phyloP scores from a whole-genome alignment of 148 eudicot genomes.

The Selenicereus undatus region DNA sequence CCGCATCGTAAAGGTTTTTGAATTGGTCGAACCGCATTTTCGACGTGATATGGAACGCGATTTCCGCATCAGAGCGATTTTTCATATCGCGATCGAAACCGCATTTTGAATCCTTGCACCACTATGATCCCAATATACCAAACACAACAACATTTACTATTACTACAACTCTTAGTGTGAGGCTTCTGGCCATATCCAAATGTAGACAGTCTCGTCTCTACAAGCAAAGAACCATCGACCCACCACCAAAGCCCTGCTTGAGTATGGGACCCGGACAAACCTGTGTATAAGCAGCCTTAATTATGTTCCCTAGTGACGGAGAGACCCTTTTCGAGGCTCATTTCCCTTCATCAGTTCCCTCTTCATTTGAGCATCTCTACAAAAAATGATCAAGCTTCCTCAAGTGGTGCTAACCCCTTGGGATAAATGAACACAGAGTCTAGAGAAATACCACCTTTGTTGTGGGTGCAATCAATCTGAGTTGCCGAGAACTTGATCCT shows the following conservation, averaged over 20 bases:
- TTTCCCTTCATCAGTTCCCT: not conserved
- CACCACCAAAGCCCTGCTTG: not conserved
- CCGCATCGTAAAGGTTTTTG: too few species aligned
- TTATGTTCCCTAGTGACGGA: not conserved
- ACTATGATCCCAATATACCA: not conserved
- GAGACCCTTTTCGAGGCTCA: not conserved
- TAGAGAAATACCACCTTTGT: conserved; percentile 76
- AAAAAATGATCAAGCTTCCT: conserved; percentile 21
- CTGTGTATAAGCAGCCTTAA: not conserved
- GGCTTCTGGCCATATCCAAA: too few species aligned
- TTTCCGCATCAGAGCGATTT: too few species aligned
- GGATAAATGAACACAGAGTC: conserved; percentile 78
- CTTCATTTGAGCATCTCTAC: not conserved
- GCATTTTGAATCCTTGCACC: not conserved
- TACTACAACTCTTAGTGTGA: too few species aligned
- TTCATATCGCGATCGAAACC: too few species aligned
- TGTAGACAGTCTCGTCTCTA: too few species aligned
- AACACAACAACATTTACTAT: too few species aligned
- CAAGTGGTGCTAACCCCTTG: conserved; percentile 32
- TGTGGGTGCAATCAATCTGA: conserved; percentile 91
- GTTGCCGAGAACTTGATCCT: conserved; percentile 65
- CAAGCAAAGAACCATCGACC: not conserved
- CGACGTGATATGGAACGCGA: too few species aligned
- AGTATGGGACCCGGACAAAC: not conserved
- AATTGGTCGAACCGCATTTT: too few species aligned